Conservation (phyloP, 1,139 yeast genomes). For the Protomyces lactucae-debilis region DNA sequence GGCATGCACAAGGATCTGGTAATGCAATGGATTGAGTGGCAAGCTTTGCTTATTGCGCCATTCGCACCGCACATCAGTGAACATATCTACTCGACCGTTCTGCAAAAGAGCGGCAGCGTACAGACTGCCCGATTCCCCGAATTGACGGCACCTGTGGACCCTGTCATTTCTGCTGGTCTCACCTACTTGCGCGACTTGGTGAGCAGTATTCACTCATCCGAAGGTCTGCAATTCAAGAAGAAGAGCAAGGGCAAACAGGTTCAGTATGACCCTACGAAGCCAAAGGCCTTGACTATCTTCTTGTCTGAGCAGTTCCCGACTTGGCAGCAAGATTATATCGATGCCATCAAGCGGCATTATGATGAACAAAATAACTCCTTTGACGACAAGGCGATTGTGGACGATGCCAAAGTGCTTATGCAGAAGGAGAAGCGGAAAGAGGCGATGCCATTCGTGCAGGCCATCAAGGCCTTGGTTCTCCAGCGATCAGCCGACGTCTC, state of each 20-base stretch:
- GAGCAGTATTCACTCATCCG: constrained; percentile 86
- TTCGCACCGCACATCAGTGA: constrained; percentile 96
- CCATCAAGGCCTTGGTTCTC: constrained; percentile 70
- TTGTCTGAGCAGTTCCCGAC: constrained; percentile 84
- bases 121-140: constrained; percentile 78
- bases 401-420: constrained; percentile 39
- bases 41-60: constrained; percentile 80
- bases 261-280: constrained; percentile 65
- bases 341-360: constrained; percentile 72
- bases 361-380: constrained; percentile 40
- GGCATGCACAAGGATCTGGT: constrained; percentile 82
- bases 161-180: constrained; percentile 59
- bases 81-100: constrained; percentile 75
- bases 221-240: constrained; percentile 79
- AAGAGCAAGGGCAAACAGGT: constrained; percentile 79
- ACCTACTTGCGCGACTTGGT: constrained; percentile 71
- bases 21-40: constrained; percentile 74
- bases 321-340: constrained; percentile 90
- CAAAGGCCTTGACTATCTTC: constrained; percentile 66
- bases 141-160: constrained; percentile 60
- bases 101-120: constrained; percentile 57
- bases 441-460: constrained; percentile 94
- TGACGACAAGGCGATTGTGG: constrained; percentile 30
- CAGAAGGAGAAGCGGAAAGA: constrained; percentile 56
- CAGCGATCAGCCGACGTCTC: constrained; percentile 48